Evolutionary conservation across 2,329 filamentous ascomycete genomes (phyloP), one percentile per base, ranked within the genome.

Genomic region (Aspergillus tubingensis): DNA sequence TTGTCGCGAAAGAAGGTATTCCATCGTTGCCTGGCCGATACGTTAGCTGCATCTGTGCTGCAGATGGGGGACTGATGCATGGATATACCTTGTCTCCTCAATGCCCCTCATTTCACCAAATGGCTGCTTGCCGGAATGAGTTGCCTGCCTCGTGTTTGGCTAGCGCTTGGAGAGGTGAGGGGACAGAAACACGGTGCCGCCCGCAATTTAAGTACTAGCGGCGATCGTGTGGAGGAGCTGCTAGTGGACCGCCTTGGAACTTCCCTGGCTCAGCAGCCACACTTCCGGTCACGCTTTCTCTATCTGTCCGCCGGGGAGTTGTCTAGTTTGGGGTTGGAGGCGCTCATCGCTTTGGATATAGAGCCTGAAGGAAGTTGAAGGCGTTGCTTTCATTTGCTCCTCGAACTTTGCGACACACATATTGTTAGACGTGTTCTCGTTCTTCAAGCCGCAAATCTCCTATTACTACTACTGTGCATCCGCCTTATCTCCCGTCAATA

Each of bases 11-110:
- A 83, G 39, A 89, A 87, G 68, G 83, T 80, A 69, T 85, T 80
- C 90, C 90, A 92, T 84, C 87, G 84, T 73, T 81, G 79, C 72
- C 89, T 91, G 68, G 51, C 23, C 8, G 55, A 39, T 54, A 15
- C 1, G 39, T 62, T 44, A 65, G 56, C 41, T 47, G 47, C 25
- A 8, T 54, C 25, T 51, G 21, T 11, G 47, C 15, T 4, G 25
- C 10, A 38, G 25, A 39, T n/a, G 21, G 23, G 53, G 13, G 47
- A 21, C 19, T 13, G 25, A 47, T 7, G 25, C 32, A 27, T 50
- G 36, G 53, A 30, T 15, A 30, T 71, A 85, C 84, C 80, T 83
- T 70, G 81, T 79, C 66, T 86, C 84, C 64, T 80, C 79, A 72
- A 85, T 76, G 64, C 81, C 78, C 73, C 81, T 81, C 85, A 86